Evolutionary conservation across 2,329 filamentous ascomycete genomes (phyloP), one percentile per base, ranked within the genome.

Genomic region (Chaetomium globosum): DNA sequence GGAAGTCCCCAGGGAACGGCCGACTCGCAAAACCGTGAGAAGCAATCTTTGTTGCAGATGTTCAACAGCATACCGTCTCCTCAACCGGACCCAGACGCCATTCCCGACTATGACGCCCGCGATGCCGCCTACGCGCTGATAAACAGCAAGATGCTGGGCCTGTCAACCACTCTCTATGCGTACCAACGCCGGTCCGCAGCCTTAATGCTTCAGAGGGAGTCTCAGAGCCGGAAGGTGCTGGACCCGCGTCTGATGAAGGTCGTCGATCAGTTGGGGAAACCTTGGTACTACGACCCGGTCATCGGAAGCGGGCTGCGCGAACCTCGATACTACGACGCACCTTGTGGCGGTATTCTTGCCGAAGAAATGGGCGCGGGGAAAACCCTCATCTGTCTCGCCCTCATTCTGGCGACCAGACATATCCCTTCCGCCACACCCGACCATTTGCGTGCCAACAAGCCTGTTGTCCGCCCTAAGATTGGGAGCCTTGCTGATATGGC

Each of bases 331-430:
- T 97, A 94, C 70, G 92, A 95, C 53, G 83, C 87, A 30, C 84
- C 88, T 5, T 82, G 84, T 65, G 93, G 93, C 39, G 94, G 93
- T 2, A 89, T 94, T 16, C 78, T 93, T 16, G 90, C 90, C 0
- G 91, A 95, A 73, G 89, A 91, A 68, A 93, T 93, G 90, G 89
- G 89, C 6, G 79, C 85, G 0, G 93, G 94, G 0, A 98, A 97
- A 79, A 97, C 94, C 0, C 78, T 97, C 30, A 96, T 97, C 12
- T 94, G 90, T 68, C 78, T 98, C 21, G 83, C 89, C 7, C 78
- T 92, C 2, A 87, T 97, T 48, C 80, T 96, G 30, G 88, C 92
- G 2, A 96, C 92, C 0, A 87, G 85, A 71, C 81, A 87, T 36
- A 84, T 93, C 67, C 84, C 87, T 12, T 85, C 91, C 5, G 78